Base-by-base conservation (phyloP, 495 filamentous ascomycete genomes). In the Hypoxylon lienhwacheense region DNA sequence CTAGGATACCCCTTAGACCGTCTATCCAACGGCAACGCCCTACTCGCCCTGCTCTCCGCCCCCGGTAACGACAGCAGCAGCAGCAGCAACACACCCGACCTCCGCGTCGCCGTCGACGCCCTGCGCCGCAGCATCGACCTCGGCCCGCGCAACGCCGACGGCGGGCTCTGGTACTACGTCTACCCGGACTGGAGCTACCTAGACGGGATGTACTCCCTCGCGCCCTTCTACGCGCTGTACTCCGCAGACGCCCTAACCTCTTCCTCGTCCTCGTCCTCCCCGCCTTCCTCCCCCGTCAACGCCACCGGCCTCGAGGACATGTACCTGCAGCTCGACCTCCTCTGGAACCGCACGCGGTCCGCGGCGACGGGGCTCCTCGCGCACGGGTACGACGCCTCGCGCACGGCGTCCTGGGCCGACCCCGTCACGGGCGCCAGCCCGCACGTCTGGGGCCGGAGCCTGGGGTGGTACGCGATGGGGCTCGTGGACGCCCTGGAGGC, bases 401-500 rank as follows among this genome's bases (percentile, higher is more conserved):
- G 67, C 32, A 74, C 54, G 1, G 78, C 80, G 2, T 65, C 73
- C 0, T 85, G 82, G 82, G 81, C 82, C 0, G 69, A 81, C 53
- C 65, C 73, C 0, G 33, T 64, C 0, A 84, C 80, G 7, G 81
- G 82, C 25, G 81, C 75, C 3, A 75, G 73, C 24, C 81, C 78
- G 2, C 67, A 76, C 22, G 78, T 81, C 29, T 85, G 82, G 82
- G 74, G 74, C 53, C 73, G 82, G 8, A 75, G 81, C 7, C 62
- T 83, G 34, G 82, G 81, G 2, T 84, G 81, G 82, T 85, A 82
- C 58, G 49, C 77, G n/a, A 78, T 84, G 70, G 76, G 75, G 5
- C 63, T 85, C 1, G 67, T 82, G 0, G 81, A 84, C 46, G 70
- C 77, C 20, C 63, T 84, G 14, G 77, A 84, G 36, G 60, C 72